Evolutionary conservation across 495 filamentous ascomycete species (phyloP), one percentile per base, ranked within the genome.

Genomic region (Terfezia boudieri): DNA sequence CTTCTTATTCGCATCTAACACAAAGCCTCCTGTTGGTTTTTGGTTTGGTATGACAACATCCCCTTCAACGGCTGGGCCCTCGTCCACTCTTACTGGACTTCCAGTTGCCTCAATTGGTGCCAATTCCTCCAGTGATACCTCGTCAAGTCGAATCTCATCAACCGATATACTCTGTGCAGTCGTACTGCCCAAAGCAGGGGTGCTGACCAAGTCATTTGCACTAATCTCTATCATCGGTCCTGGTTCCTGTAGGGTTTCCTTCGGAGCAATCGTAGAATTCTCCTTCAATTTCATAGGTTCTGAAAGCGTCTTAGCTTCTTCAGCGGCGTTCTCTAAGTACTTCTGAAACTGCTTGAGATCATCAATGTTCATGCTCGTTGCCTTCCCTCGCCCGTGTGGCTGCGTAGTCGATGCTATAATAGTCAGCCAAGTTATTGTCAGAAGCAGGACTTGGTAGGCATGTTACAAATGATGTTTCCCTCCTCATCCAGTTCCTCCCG

Each of bases 401-500:
- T 37, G 11, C 36, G 8, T 16, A 53, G 16, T 32, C 26, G 51
- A 32, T 41, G 51, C 51, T 53, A 32, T 2, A 2, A 32, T 7
- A 32, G 26, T 32, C 26, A 32, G 26, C 26, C 4, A 32, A 7
- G 26, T 1, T 32, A 32, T 20, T 20, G 20, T 20, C 20, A 20
- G 20, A 20, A 2, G 1, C 26, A 32, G 7, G 26, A 32, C 26
- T 32, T 32, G 26, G 26, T 32, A 32, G 26, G 26, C 26, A 32
- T 32, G 26, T 32, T n/a, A 64, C 62, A 41, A 36, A 94, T 69
- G 10, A 96, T 74, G 61, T 94, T 89, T 16, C 78, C 90, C 16
- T 94, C 80, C 17, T 94, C 89, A 65, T 98, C 90, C 49, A 98
- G 70, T 68, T 94, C 81, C 66, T 98, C 89, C 46, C 79, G 68